Evolutionary conservation across 2,329 filamentous ascomycete species (phyloP), one percentile per base, ranked within the genome.

Genomic region (Alternaria gansuensis): DNA sequence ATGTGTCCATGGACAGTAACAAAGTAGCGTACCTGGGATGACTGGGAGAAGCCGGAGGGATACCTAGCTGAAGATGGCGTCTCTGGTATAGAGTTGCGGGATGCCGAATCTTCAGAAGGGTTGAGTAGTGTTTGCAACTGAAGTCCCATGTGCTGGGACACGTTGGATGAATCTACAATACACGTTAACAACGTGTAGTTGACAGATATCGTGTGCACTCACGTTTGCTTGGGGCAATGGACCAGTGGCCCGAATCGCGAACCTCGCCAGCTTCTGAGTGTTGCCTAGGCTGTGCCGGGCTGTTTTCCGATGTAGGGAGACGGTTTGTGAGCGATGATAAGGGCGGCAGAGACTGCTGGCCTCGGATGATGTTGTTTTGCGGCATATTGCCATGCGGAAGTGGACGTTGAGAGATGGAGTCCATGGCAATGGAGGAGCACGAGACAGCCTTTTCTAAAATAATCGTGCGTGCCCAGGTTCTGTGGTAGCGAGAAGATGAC

Each of bases 171-270:
- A 59, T 80, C 77, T 79, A 61, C 34, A 61, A 54, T 37, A 21
- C 40, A 54, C 24, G 60, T 64, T 55, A 71, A 43, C 21, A 48
- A 46, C 44, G 43, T 61, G 53, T 21, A 52, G 23, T 36, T 54
- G 48, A 51, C 41, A 54, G 26, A 23, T 39, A 39, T 24, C 54
- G n/a, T 48, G 40, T 54, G 26, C 28, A 60, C 73, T 72, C 76
- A 85, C 84, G 82, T 70, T 84, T 84, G 74, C 83, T 85, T 67
- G 84, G 84, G 59, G 84, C 82, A 67, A 85, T 83, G 52, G 84
- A 85, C 84, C 84, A 87, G 71, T 83, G 85, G 60, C 85, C 84
- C 23, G 84, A 87, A 71, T 86, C 84, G 59, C 84, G 82, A 67
- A 84, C 82, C 57, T 77, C 75, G 31, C 84, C 81, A 69, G 83